These are phyloP conservation scores for Kurtzmaniella cleridarum DNA, from an alignment of 805 yeast genomes.

Conservation along the genomic window DNA sequence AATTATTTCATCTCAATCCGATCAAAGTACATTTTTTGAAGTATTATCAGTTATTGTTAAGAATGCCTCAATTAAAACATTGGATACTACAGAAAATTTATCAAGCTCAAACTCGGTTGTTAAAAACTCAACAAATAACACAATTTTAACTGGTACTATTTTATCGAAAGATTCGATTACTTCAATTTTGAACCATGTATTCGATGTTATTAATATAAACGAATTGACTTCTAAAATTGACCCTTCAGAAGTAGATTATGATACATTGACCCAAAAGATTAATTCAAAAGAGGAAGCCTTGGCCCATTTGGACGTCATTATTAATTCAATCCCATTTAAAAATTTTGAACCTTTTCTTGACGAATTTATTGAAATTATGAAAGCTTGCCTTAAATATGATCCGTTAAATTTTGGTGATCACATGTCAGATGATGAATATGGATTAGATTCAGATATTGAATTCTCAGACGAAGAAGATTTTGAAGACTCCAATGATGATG, in stretches of 20 bases:
- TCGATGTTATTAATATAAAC: slow-evolving; percentile 17
- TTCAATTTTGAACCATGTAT: slow-evolving; percentile 14
- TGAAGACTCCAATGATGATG: slow-evolving; percentile 36
- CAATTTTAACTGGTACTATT: not conserved
- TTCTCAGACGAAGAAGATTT: slow-evolving; percentile 26
- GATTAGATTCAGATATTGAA: slow-evolving; percentile 29
- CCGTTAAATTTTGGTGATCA: slow-evolving; percentile 18
- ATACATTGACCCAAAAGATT: slow-evolving; percentile 37
- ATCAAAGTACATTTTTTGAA: no score
- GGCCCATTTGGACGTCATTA: slow-evolving; percentile 32
- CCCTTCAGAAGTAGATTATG: slow-evolving; percentile 38
- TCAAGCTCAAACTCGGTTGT: no score
- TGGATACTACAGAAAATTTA: no score
- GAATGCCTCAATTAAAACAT: no score
- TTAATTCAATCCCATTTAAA: slow-evolving; percentile 11
- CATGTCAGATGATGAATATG: slow-evolving; percentile 33
- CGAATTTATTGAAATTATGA: slow-evolving; percentile 13
- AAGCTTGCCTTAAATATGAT: slow-evolving; percentile 23
- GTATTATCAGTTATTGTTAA: no score
- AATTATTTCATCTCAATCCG: not conserved
- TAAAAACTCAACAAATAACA: no score
- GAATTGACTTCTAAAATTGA: slow-evolving; percentile 12
- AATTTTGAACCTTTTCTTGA: slow-evolving; percentile 8
- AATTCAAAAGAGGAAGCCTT: slow-evolving; percentile 49
- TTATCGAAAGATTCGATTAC: slow-evolving; percentile 2